Conservation (phyloP, 805 yeast species). For the Starmera quercuum region DNA sequence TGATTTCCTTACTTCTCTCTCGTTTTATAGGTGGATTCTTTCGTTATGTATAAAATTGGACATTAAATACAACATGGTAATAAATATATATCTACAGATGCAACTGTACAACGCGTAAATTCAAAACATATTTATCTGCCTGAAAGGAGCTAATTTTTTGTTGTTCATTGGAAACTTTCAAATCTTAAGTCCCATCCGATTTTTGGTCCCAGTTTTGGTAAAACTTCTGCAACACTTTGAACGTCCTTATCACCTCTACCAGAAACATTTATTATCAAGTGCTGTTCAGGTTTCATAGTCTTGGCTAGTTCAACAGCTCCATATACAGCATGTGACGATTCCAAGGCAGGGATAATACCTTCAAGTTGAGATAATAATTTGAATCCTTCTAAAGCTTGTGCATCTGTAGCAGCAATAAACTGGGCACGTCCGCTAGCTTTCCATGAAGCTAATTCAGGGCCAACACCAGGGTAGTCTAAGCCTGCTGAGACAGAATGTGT, state of each 20-base stretch:
- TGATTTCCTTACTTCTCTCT: too few species aligned
- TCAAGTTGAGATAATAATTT: slow-evolving; percentile 82
- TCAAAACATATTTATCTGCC: too few species aligned
- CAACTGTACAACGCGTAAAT: too few species aligned
- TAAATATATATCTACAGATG: too few species aligned
- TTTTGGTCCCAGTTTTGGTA: slow-evolving; percentile 83
- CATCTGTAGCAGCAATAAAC: slow-evolving; percentile 88
- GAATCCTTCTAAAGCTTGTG: slow-evolving; percentile 92
- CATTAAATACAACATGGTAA: too few species aligned
- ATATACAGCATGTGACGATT: slow-evolving; percentile 91
- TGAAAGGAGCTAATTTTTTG: not conserved
- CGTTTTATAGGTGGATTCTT: too few species aligned
- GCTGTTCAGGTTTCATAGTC: slow-evolving; percentile 69
- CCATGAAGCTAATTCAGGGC: slow-evolving; percentile 96
- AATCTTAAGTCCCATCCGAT: slow-evolving; percentile 97
- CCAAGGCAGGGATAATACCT: slow-evolving; percentile 98
- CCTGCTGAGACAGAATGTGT: slow-evolving; percentile 99
- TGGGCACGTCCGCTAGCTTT: slow-evolving; percentile 88
- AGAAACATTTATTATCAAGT: slow-evolving; percentile 81
- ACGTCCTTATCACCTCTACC: slow-evolving; percentile 99
- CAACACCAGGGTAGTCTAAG: slow-evolving; percentile 98
- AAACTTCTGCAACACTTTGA: slow-evolving; percentile 90
- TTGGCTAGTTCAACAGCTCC: slow-evolving; percentile 89
- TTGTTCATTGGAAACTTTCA: slow-evolving; percentile 24
- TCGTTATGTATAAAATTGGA: too few species aligned